These are phyloP conservation scores for Ceratocystis harringtonii DNA, from an alignment of 2,329 filamentous ascomycete genomes.

Conservation along the genomic window DNA sequence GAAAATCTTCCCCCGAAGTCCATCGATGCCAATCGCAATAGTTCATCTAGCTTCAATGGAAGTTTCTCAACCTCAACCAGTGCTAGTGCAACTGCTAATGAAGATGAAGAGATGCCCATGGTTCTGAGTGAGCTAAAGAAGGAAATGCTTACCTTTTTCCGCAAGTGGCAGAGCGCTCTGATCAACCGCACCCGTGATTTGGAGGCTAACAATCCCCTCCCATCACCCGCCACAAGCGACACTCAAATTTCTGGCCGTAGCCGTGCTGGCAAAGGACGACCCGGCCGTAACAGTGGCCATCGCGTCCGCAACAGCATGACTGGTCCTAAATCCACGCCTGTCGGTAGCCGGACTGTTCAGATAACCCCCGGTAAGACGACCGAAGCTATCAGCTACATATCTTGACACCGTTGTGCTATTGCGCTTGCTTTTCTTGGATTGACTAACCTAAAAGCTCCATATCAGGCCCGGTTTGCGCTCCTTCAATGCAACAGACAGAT, in stretches of 20 bases:
- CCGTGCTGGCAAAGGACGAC: slow-evolving; percentile 22
- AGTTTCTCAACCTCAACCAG: background rate
- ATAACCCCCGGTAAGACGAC: slow-evolving; percentile 3
- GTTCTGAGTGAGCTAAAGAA: slow-evolving; percentile 51
- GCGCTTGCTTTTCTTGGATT: too few relatives aligned
- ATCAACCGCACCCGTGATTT: slow-evolving; percentile 57
- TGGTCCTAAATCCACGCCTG: background rate
- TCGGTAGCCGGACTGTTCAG: slow-evolving; percentile 11
- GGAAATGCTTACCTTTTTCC: slow-evolving; percentile 55
- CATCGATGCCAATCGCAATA: slow-evolving; percentile 19
- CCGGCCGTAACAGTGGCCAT: slow-evolving; percentile 16
- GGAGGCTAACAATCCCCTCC: slow-evolving; percentile 8
- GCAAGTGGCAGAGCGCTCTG: slow-evolving; percentile 63
- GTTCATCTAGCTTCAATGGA: slow-evolving; percentile 13
- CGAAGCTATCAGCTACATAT: background rate
- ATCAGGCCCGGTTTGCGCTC: slow-evolving; percentile 28
- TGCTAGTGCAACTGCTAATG: slow-evolving; percentile 18
- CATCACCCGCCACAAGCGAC: slow-evolving; percentile 1
- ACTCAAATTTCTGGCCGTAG: slow-evolving; percentile 23
- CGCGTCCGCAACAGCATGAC: slow-evolving; percentile 19
- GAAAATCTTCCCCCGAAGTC: slow-evolving; percentile 13
- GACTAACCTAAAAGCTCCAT: background rate
- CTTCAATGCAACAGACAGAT: slow-evolving; percentile 30
- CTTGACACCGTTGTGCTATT: too few relatives aligned
- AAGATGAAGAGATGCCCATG: slow-evolving; percentile 26